Percentiles rank a stretch among this genome's conserved stretches.
Conservation (phyloP, 768 basidiomycete genomes). For the Lentinula sp. region DNA sequence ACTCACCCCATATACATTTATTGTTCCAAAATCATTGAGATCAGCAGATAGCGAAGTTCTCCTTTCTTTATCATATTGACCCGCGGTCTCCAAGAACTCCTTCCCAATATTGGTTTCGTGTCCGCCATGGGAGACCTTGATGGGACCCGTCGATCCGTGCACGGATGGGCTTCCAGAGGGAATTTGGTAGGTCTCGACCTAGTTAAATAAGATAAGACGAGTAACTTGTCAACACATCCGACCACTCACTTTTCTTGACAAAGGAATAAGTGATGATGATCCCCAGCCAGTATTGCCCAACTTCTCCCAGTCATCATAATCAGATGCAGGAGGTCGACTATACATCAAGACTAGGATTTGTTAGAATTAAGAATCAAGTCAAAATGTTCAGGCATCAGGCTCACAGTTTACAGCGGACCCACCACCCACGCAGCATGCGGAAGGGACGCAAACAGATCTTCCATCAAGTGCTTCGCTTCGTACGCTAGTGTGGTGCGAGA, state of each 20-base stretch:
- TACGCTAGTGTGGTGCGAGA: constrained; percentile 27
- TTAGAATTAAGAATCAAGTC: no score
- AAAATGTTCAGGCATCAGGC: no score
- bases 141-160: constrained; percentile 31
- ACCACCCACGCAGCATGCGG: constrained; percentile 36
- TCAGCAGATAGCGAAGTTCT: constrained; percentile 18
- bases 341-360: constrained; percentile 25
- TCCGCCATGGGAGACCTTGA: constrained; percentile 31
- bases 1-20: constrained; percentile 26
- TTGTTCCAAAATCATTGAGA: constrained; percentile 22
- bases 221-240: neutral
- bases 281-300: constrained; percentile 38
- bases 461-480: constrained; percentile 22
- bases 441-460: constrained; percentile 23
- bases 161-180: constrained; percentile 15
- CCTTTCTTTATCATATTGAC: constrained; percentile 28
- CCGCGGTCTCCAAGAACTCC: constrained; percentile 31
- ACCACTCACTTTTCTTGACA: constrained; percentile 31
- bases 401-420: constrained; percentile 42
- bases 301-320: constrained; percentile 42
- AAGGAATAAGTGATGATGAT: constrained; percentile 33
- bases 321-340: constrained; percentile 34
- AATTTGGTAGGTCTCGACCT: constrained; percentile 35
- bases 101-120: constrained; percentile 24
- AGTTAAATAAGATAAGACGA: neutral